phyloP scores from a whole-genome alignment of 352 stramenopile genomes.

The Phytopythium sindhum region DNA sequence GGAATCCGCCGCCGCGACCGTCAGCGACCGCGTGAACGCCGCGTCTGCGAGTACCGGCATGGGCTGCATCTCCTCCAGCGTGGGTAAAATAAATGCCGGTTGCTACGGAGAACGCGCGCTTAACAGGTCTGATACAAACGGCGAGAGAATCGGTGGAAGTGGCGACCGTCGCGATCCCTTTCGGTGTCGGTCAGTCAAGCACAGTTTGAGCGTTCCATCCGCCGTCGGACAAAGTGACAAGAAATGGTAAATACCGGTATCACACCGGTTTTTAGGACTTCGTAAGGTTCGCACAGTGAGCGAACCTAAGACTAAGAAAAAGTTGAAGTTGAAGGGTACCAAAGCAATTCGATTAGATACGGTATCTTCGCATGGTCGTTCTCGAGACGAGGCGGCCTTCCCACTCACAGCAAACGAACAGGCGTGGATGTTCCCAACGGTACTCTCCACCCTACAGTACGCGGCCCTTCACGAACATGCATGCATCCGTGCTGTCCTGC shows the following conservation, averaged over 20 bases:
- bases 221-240: slow-evolving; percentile 9
- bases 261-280: not conserved
- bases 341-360: not conserved
- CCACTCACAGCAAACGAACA: no score
- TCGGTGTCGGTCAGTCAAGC: not conserved
- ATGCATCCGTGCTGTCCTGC: no score
- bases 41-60: not conserved
- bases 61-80: not conserved
- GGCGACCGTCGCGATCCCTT: not conserved
- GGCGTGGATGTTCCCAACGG: no score
- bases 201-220: not conserved
- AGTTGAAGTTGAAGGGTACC: not conserved
- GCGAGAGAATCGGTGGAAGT: not conserved
- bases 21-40: not conserved
- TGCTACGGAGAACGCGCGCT: not conserved
- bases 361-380: no score
- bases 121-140: not conserved
- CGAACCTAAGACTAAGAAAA: not conserved
- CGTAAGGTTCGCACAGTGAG: not conserved
- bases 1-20: not conserved
- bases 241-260: not conserved
- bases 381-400: no score
- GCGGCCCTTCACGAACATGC: no score
- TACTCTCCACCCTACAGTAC: no score
- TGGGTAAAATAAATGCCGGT: not conserved